A percentile compares a stretch with the other conserved stretches of the same genome.
Conservation (phyloP, 768 basidiomycete genomes). For the Suillus fuscotomentosus region DNA sequence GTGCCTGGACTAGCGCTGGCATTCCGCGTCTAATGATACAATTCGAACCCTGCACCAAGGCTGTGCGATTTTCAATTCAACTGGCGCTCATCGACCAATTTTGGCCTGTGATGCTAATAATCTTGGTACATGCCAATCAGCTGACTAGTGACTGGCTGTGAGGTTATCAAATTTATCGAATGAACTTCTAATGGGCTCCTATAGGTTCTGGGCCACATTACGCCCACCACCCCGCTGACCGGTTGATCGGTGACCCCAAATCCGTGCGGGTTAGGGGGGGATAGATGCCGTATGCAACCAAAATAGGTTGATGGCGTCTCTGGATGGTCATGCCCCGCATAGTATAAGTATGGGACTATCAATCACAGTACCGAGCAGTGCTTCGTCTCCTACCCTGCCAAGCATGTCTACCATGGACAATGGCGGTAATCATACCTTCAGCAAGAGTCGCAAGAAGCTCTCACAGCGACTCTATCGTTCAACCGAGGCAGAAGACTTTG, state of each 20-base stretch:
- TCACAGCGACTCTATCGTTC: background rate
- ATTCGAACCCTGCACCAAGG: background rate
- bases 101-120: background rate
- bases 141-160: background rate
- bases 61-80: background rate
- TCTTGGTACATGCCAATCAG: background rate
- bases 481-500: constrained; percentile 2
- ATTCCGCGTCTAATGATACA: background rate
- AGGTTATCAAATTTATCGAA: background rate
- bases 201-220: background rate
- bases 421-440: background rate
- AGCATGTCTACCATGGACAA: background rate
- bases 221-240: background rate
- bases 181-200: background rate
- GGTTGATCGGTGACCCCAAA: background rate
- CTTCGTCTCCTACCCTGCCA: background rate
- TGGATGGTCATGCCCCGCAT: background rate
- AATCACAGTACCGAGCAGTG: background rate
- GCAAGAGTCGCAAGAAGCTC: background rate
- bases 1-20: background rate
- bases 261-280: background rate
- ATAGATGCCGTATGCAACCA: background rate
- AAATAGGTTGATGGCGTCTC: background rate
- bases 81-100: background rate
- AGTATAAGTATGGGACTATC: background rate